Conservation (phyloP, 148 eudicot genomes). For the Oxyria digyna region DNA sequence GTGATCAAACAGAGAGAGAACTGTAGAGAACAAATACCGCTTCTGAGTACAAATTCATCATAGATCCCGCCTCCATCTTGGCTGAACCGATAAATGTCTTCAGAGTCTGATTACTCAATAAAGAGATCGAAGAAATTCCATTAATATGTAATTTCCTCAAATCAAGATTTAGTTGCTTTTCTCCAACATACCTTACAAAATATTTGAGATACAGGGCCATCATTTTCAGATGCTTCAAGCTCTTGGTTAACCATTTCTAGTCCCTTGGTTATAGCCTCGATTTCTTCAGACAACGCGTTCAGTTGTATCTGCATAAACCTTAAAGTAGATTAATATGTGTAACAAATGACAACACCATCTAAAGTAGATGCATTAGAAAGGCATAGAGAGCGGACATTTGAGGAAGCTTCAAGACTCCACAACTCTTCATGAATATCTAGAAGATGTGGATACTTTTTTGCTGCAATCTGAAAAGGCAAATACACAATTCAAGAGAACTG, state of each 20-base stretch:
- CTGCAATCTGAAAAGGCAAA: slow-evolving; percentile 12
- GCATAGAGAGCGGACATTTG: slow-evolving; percentile 39
- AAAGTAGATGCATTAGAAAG: background rate
- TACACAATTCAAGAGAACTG: background rate
- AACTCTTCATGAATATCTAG: slow-evolving; percentile 67
- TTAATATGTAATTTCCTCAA: background rate
- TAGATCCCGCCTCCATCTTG: slow-evolving; percentile 63
- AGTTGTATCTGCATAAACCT: slow-evolving; percentile 63
- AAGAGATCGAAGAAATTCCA: background rate
- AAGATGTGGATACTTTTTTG: slow-evolving; percentile 51
- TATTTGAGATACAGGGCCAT: slow-evolving; percentile 81
- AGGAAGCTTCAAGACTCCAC: slow-evolving; percentile 60
- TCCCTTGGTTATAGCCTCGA: slow-evolving; percentile 90
- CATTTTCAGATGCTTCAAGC: slow-evolving; percentile 68
- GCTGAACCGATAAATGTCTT: slow-evolving; percentile 53
- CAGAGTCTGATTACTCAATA: slow-evolving; percentile 36
- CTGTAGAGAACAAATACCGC: slow-evolving; percentile 34
- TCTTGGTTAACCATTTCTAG: slow-evolving; percentile 85
- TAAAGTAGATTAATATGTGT: background rate
- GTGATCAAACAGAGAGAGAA: slow-evolving; percentile 15
- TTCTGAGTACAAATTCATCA: slow-evolving; percentile 51
- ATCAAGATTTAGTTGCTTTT: background rate
- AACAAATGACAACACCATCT: background rate
- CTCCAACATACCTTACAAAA: slow-evolving; percentile 61
- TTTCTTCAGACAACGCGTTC: slow-evolving; percentile 94